phyloP scores from a whole-genome alignment of 768 basidiomycete species.

The Lactifluus pinguis region DNA sequence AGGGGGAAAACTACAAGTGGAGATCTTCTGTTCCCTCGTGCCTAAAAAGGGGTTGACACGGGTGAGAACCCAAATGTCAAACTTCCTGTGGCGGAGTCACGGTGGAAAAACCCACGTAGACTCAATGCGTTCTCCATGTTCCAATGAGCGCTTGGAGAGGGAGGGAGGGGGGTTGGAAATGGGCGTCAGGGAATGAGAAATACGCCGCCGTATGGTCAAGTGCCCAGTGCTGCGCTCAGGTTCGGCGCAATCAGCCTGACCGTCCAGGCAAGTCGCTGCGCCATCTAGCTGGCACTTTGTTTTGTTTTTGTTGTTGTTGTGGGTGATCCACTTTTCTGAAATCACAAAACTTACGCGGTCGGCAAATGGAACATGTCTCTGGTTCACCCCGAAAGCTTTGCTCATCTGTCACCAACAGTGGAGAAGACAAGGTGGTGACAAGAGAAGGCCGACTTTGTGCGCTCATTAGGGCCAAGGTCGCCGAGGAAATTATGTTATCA shows the following conservation, averaged over 20 bases:
- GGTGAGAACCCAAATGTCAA: slow-evolving; percentile 3
- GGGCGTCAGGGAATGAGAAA: slow-evolving; percentile 5
- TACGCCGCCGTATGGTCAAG: not conserved
- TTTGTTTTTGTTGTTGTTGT: not conserved
- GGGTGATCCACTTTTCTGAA: not conserved
- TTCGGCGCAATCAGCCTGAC: slow-evolving; percentile 15
- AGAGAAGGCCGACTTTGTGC: not conserved
- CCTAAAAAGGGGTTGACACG: slow-evolving; percentile 7
- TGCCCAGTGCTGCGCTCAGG: not conserved
- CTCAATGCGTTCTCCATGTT: slow-evolving; percentile 11
- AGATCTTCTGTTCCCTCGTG: slow-evolving; percentile 11
- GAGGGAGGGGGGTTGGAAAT: not conserved
- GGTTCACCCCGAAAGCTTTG: not conserved
- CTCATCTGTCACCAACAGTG: not conserved
- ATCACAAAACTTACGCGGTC: not conserved
- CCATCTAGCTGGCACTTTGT: not conserved
- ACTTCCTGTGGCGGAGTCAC: slow-evolving; percentile 1
- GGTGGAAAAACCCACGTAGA: not conserved
- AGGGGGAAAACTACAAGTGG: slow-evolving; percentile 1
- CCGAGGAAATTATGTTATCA: slow-evolving; percentile 10
- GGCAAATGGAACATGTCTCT: not conserved
- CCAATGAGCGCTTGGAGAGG: slow-evolving; percentile 6
- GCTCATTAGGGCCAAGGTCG: not conserved
- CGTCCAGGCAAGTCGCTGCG: slow-evolving; percentile 6
- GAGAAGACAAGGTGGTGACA: not conserved